These are phyloP conservation scores for Phaseolus coccineus DNA, from an alignment of 331 rosid genomes.

Conservation along the genomic window DNA sequence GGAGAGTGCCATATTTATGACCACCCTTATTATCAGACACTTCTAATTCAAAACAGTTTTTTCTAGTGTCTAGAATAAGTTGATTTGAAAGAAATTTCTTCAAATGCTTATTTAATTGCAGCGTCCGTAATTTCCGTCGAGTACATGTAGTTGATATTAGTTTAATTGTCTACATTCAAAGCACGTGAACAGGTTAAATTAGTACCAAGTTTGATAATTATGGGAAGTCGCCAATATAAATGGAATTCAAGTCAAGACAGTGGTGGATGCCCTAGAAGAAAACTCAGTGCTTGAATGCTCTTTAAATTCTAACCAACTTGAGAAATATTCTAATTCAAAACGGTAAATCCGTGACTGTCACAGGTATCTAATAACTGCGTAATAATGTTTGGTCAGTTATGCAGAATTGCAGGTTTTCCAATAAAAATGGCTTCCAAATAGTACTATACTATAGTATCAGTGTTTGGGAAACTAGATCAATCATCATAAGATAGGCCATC, in stretches of 20 bases:
- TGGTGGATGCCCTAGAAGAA: background rate
- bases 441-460: background rate
- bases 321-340: background rate
- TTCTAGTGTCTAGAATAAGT: background rate
- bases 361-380: background rate
- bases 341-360: background rate
- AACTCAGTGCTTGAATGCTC: background rate
- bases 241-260: background rate
- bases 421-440: conserved; percentile 5
- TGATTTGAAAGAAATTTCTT: background rate
- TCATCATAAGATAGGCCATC: conserved; percentile 4
- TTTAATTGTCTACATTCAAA: background rate
- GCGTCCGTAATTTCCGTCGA: background rate
- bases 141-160: background rate
- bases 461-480: conserved; percentile 32
- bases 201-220: background rate
- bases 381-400: background rate
- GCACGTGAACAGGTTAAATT: background rate
- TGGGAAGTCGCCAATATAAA: background rate
- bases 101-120: background rate
- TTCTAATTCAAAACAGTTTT: background rate
- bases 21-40: too few relatives aligned
- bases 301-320: background rate
- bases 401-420: background rate
- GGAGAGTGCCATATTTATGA: background rate